Evolutionary conservation across 352 stramenopile genomes (phyloP), one percentile per base, ranked within the genome.

Genomic region (Elongisporangium prolatum): DNA sequence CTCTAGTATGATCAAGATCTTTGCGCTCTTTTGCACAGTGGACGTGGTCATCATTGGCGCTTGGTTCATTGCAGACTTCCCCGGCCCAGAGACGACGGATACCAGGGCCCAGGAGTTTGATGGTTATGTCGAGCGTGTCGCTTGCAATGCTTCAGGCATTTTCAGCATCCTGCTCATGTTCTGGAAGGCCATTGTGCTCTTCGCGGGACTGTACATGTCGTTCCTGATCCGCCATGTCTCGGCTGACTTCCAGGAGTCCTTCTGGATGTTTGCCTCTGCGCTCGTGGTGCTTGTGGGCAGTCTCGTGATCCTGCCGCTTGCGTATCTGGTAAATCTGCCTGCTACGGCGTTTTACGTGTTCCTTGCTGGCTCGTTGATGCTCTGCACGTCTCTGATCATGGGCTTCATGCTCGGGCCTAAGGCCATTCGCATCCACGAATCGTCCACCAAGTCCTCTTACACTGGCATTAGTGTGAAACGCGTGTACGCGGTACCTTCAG

Each of bases 181-280:
- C 53, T 86, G 71, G 70, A 88, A 88, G 28, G 57, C 71, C 0
- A 75, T 86, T 14, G 6, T 86, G 48, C 64, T 84, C 21, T 67
- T 78, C 13, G 0, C 67, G 4, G 74, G 71, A 0, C 57, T 84
- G 11, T 86, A 79, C 51, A 24, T 85, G 10, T 80, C 72, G 37
- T 85, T 88, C 52, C 47, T 85, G 3, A 88, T 86, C 59, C 78
- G 72, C n/a, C 71, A 85, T 18, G 76, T 84, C n/a, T 86, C 75
- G 24, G 58, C 68, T 0, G 77, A 88, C 55, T 88, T 88, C 52
- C 80, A 90, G 50, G 80, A 90, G 25, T 73, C 77, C 5, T 68
- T 80, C 50, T 88, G 80, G 80, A 88, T 84, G 34, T 80, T 87
- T 50, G 67, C 59, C 0, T 83, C 80, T 0, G 65, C 71, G 0